Conservation (phyloP, 768 basidiomycete species). For the Termitomyces sp. region DNA sequence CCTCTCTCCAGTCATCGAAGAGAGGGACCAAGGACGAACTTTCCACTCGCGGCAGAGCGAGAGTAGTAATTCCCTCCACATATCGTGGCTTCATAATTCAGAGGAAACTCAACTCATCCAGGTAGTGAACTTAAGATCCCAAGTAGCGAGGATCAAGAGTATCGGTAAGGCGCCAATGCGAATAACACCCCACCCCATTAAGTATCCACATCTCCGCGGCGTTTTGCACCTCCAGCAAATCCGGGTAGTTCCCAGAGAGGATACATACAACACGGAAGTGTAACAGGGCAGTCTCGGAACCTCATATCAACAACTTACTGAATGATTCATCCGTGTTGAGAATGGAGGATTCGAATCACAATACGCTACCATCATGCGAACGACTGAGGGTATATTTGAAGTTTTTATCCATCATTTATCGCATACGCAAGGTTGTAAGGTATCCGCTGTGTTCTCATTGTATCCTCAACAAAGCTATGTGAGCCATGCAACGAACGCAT, state of each 20-base stretch:
- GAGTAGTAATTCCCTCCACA: constrained; percentile 11
- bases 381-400: background rate
- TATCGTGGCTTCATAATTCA: constrained; percentile 15
- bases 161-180: constrained; percentile 31
- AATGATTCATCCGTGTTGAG: constrained; percentile 27
- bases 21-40: background rate
- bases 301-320: constrained; percentile 14
- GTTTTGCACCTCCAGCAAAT: constrained; percentile 29
- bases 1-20: constrained; percentile 5
- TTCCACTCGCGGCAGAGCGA: background rate
- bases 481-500: background rate
- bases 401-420: background rate
- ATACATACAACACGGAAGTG: constrained; percentile 17
- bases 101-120: constrained; percentile 9
- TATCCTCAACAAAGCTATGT: background rate
- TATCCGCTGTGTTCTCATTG: background rate
- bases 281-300: constrained; percentile 19
- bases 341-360: background rate
- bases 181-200: constrained; percentile 26
- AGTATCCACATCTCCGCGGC: constrained; percentile 15
- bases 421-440: background rate
- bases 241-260: constrained; percentile 22
- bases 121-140: constrained; percentile 10
- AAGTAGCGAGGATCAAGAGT: constrained; percentile 29
- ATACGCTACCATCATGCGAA: background rate